These are phyloP conservation scores for Blastocystis sp. DNA, from an alignment of 352 stramenopile genomes.

Conservation along the genomic window DNA sequence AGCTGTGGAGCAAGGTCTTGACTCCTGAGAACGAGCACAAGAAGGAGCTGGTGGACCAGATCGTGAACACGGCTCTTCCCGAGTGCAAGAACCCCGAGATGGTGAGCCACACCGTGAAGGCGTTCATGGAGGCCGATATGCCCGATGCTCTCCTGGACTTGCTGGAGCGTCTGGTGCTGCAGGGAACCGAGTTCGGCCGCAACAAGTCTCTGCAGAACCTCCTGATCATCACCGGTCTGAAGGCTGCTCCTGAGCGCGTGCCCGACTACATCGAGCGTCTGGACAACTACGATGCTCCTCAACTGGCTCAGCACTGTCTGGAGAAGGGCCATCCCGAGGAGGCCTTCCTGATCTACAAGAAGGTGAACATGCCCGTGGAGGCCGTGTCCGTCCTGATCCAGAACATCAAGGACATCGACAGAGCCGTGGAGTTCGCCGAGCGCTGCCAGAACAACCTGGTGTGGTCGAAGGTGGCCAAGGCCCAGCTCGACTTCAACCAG, in stretches of 20 bases:
- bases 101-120: constrained; percentile 97
- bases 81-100: constrained; percentile 97
- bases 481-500: constrained; percentile 89
- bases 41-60: constrained; percentile 92
- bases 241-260: constrained; percentile 92
- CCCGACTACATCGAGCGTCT: constrained; percentile 99
- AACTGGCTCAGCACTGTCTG: constrained; percentile 97
- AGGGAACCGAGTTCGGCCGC: constrained; percentile 96
- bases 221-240: constrained; percentile 98
- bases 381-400: constrained; percentile 84
- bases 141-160: constrained; percentile 96
- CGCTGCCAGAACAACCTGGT: constrained; percentile 94
- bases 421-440: constrained; percentile 95
- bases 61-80: constrained; percentile 97
- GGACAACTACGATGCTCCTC: constrained; percentile 98
- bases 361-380: constrained; percentile 92
- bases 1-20: constrained; percentile 94
- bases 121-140: constrained; percentile 99
- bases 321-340: constrained; percentile 96
- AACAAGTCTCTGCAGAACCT: constrained; percentile 99
- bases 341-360: constrained; percentile 99
- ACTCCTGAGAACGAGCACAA: constrained; percentile 73
- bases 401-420: constrained; percentile 93
- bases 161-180: constrained; percentile 97
- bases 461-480: constrained; percentile 96